These are phyloP conservation scores for Ascocoryne sarcoides DNA, from an alignment of 2,329 filamentous ascomycete species.

Conservation along the genomic window DNA sequence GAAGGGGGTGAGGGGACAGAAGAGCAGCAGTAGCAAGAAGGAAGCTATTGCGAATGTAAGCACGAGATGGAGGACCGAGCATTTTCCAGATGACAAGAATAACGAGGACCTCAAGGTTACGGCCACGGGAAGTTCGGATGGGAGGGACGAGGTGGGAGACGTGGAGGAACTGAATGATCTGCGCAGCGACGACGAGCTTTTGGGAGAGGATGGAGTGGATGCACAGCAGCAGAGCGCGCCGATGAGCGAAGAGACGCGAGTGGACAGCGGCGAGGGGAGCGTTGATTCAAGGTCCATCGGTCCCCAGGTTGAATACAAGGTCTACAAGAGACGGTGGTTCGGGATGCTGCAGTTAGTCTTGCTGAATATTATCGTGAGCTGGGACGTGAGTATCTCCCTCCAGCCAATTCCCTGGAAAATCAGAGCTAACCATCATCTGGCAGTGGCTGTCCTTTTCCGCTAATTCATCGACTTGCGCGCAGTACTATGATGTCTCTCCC, in stretches of 20 bases:
- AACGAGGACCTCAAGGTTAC: slow-evolving; percentile 13
- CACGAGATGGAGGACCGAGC: neutral
- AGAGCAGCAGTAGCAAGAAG: neutral
- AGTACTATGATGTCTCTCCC: slow-evolving; percentile 68
- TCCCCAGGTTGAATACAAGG: slow-evolving; percentile 33
- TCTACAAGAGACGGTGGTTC: slow-evolving; percentile 85
- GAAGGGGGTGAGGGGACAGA: slow-evolving; percentile 1
- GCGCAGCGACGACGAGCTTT: slow-evolving; percentile 25
- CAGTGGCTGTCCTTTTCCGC: slow-evolving; percentile 91
- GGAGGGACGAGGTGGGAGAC: slow-evolving; percentile 11
- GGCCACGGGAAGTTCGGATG: slow-evolving; percentile 10
- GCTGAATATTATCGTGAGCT: slow-evolving; percentile 87
- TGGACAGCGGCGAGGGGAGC: slow-evolving; percentile 1
- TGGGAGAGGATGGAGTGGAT: slow-evolving; percentile 15
- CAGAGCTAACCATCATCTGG: slow-evolving; percentile 3
- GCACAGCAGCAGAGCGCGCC: neutral
- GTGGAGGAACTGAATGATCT: slow-evolving; percentile 20
- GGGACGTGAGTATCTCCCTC: slow-evolving; percentile 67
- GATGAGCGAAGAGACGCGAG: slow-evolving; percentile 3
- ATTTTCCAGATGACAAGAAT: neutral
- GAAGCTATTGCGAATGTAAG: neutral
- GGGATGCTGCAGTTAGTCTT: slow-evolving; percentile 76
- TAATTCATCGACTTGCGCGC: slow-evolving; percentile 62
- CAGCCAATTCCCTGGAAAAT: neutral
- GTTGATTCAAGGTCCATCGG: slow-evolving; percentile 1